Percentiles rank a stretch among this genome's conserved stretches.
These are phyloP conservation scores for Entomortierella lignicola DNA, from an alignment of 192 early-diverging fungal species.

Conservation along the genomic window DNA sequence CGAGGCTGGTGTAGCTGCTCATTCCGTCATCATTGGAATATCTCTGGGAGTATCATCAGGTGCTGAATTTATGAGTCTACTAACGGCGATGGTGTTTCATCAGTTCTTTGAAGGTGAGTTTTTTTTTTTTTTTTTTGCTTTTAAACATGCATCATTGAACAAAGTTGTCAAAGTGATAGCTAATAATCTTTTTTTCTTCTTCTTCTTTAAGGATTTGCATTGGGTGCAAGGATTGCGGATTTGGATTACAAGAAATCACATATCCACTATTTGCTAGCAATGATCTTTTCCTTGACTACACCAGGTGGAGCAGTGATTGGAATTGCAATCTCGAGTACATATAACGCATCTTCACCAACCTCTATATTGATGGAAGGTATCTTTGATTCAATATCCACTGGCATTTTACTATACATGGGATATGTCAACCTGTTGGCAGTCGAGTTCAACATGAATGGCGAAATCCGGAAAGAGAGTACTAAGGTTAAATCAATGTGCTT, in stretches of 20 bases:
- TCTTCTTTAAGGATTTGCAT: slow-evolving; percentile 69
- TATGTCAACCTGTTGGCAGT: slow-evolving; percentile 77
- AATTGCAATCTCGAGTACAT: slow-evolving; percentile 71
- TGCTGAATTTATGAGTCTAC: slow-evolving; percentile 66
- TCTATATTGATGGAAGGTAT: slow-evolving; percentile 75
- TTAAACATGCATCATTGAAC: no score
- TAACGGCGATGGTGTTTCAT: slow-evolving; percentile 80
- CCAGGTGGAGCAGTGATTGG: slow-evolving; percentile 82
- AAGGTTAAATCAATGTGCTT: slow-evolving; percentile 64
- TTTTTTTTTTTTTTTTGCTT: not conserved
- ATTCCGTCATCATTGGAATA: slow-evolving; percentile 81
- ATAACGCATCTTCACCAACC: slow-evolving; percentile 60
- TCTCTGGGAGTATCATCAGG: slow-evolving; percentile 70
- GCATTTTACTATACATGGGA: slow-evolving; percentile 84
- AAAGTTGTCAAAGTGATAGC: no score
- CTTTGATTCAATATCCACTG: slow-evolving; percentile 80
- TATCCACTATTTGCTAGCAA: slow-evolving; percentile 64
- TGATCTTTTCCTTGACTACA: slow-evolving; percentile 76
- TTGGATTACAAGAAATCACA: slow-evolving; percentile 56
- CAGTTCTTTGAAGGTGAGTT: slow-evolving; percentile 62
- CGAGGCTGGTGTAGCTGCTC: slow-evolving; percentile 74
- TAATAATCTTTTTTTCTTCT: slow-evolving; percentile 14
- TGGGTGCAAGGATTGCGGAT: slow-evolving; percentile 74
- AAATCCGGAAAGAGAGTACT: slow-evolving; percentile 45
- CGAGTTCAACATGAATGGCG: slow-evolving; percentile 70